Percentiles rank a stretch among this genome's conserved stretches.
phyloP scores from a whole-genome alignment of 78 protist genomes.

The Dictyostelium brefeldianum region DNA sequence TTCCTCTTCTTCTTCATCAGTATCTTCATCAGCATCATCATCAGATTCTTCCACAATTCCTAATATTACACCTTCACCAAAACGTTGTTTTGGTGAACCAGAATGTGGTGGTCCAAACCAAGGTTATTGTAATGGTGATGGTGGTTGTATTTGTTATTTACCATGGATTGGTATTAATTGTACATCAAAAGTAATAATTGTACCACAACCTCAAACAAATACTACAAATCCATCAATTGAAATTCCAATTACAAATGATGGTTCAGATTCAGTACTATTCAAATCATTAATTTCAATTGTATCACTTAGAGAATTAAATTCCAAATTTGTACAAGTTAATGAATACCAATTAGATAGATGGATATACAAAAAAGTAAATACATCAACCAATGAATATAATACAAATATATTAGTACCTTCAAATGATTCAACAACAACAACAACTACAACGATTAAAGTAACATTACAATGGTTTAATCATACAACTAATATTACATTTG shows the following conservation, averaged over 20 bases:
- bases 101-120: not conserved
- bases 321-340: not conserved
- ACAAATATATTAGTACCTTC: not conserved
- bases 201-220: slow-evolving; percentile 4
- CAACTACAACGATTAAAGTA: not conserved
- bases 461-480: not conserved
- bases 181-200: not conserved
- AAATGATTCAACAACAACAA: not conserved
- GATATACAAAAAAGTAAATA: too few relatives aligned
- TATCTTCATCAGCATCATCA: not conserved
- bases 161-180: slow-evolving; percentile 15
- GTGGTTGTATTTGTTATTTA: not conserved
- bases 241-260: not conserved
- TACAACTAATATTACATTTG: not conserved
- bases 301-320: not conserved
- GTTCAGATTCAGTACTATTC: not conserved
- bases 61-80: not conserved
- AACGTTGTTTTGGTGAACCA: not conserved
- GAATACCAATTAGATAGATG: not conserved
- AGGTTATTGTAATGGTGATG: not conserved
- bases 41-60: not conserved
- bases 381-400: not conserved
- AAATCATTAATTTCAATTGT: not conserved
- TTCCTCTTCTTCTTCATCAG: too few relatives aligned
- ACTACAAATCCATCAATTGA: not conserved